Evolutionary conservation across 441 rosid species (phyloP), one percentile per base, ranked within the genome.

Genomic region (Hypseocharis bilobata): DNA sequence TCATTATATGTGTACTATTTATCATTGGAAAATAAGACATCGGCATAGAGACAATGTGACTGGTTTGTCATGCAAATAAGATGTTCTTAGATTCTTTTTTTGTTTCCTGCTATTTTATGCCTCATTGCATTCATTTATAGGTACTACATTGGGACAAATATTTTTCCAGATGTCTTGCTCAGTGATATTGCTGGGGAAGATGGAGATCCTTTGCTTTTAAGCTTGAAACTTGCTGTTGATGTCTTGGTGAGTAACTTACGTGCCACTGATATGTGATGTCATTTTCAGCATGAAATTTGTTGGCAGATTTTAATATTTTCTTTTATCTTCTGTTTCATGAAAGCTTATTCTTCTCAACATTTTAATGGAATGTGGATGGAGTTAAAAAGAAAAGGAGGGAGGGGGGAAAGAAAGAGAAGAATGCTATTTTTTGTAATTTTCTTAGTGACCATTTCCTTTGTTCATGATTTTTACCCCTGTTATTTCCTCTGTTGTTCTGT

Each of bases 141-240:
- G 97, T 90, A 92, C 80, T 92, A 76, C 68, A 57, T 84, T 20
- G 98, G 98, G 44, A 80, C 96, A 63, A 78, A 84, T 72, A 70
- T 90, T 78, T 92, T 88, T 75, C 98, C 98, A 20, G 88, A 90
- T 81, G 98, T 88, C 79, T 78, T 92, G 84, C 84, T 92, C 73
- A 90, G 85, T 84, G 97, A 86, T 69, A 88, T 90, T 72, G 92
- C 96, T 74, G 96, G 98, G 28, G 86, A 88, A 71, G 90, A 88
- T 76, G 92, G 96, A 65, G 88, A 90, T 74, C 83, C 89, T 70
- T 80, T 88, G 82, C 92, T 91, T 68, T 72, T 88, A 70, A 92
- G 98, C 81, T 81, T 92, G 82, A 92, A 92, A 81, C 91, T 92
- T 68, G 81, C 98, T 3, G 91, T 92, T 62, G 97, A 92, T 85